Percentiles rank a stretch among this genome's conserved stretches.
Evolutionary conservation across 2,329 filamentous ascomycete species (phyloP).

Genomic region (Fusarium sp.): DNA sequence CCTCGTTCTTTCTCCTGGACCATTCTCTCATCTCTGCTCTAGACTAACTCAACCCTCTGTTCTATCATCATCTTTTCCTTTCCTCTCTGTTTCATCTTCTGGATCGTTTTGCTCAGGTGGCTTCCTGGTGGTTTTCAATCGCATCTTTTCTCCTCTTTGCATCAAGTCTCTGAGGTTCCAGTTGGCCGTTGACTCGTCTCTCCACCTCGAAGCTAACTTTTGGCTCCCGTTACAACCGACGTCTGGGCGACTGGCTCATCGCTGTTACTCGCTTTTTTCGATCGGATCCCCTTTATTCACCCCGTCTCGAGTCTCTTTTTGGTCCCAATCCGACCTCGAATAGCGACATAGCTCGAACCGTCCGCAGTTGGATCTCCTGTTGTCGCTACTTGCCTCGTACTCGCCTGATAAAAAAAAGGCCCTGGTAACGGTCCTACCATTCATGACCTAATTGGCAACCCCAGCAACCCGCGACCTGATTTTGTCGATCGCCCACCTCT

Average conservation of each 20-base stretch:
- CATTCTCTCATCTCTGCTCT: constrained; percentile 24
- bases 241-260: constrained; percentile 43
- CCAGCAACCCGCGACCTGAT: constrained; percentile 33
- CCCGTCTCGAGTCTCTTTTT: constrained; percentile 13
- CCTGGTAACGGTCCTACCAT: constrained; percentile 24
- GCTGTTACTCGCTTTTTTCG: constrained; percentile 32
- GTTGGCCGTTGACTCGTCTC: constrained; percentile 21
- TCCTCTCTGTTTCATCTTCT: constrained; percentile 11
- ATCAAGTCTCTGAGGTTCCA: constrained; percentile 5
- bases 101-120: constrained; percentile 29
- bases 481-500: constrained; percentile 30
- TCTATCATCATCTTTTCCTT: constrained; percentile 2
- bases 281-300: constrained; percentile 31
- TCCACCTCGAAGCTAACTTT: constrained; percentile 32
- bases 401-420: constrained; percentile 31
- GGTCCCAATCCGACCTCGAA: constrained; percentile 15
- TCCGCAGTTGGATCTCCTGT: constrained; percentile 17
- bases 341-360: constrained; percentile 29
- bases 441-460: constrained; percentile 42
- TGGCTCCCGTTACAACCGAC: constrained; percentile 40
- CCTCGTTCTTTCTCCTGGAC: constrained; percentile 31
- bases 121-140: constrained; percentile 35
- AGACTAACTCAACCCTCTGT: constrained; percentile 6
- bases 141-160: constrained; percentile 8
- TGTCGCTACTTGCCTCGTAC: constrained; percentile 21